Evolutionary conservation across 139 green algal genomes (phyloP).

Genomic region (Prasinococcaceae sp.): DNA sequence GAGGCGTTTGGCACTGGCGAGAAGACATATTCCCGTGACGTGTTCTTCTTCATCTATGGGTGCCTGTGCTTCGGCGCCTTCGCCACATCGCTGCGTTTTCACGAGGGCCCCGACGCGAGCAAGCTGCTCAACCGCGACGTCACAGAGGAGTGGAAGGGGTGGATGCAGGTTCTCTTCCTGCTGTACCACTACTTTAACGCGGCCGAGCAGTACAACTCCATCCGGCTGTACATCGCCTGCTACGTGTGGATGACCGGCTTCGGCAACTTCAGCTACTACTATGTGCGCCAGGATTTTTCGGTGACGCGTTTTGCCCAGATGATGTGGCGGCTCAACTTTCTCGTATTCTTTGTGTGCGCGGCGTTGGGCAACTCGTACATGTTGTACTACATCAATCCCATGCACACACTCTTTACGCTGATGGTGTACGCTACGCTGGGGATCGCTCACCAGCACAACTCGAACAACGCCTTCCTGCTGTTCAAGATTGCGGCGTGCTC

Average conservation of each 20-base stretch:
- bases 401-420: constrained; percentile 94
- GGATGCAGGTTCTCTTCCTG: constrained; percentile 76
- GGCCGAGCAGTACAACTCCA: constrained; percentile 86
- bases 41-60: constrained; percentile 70
- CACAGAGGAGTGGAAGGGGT: constrained; percentile 92
- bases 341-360: constrained; percentile 64
- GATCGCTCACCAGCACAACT: constrained; percentile 48
- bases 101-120: constrained; percentile 8
- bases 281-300: constrained; percentile 59
- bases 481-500: constrained; percentile 35
- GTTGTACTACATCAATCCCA: constrained; percentile 98
- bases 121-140: constrained; percentile 67
- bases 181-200: constrained; percentile 94
- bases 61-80: constrained; percentile 17
- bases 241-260: constrained; percentile 98
- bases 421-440: constrained; percentile 68
- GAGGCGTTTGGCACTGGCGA: constrained; percentile 23
- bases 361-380: constrained; percentile 83
- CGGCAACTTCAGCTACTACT: constrained; percentile 94
- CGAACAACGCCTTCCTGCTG: constrained; percentile 34
- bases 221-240: constrained; percentile 86
- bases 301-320: constrained; percentile 69
- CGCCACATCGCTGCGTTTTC: constrained; percentile 24
- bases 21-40: constrained; percentile 53
- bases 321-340: constrained; percentile 95